Conservation (phyloP, 768 basidiomycete species). For the Postia placenta region DNA sequence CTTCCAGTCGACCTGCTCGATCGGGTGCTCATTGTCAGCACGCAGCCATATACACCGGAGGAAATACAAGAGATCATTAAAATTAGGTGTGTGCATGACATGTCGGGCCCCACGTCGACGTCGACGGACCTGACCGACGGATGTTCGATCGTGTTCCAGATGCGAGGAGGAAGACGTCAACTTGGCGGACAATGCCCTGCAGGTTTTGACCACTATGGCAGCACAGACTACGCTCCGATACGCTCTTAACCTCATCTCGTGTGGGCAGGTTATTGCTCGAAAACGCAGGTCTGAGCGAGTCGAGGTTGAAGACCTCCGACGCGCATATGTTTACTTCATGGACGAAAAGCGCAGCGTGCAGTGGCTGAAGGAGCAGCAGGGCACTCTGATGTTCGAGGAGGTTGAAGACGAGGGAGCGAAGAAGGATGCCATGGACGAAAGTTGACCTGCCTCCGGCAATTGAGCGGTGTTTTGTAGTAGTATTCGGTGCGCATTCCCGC, state of each 20-base stretch:
- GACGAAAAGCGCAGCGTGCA: constrained; percentile 90
- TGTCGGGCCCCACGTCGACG: background rate
- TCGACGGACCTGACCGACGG: background rate
- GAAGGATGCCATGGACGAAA: constrained; percentile 30
- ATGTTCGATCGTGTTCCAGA: constrained; percentile 29
- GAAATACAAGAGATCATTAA: constrained; percentile 90
- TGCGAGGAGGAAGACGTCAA: constrained; percentile 95
- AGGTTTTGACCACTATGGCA: constrained; percentile 86
- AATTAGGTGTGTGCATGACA: constrained; percentile 60
- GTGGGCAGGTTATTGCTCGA: constrained; percentile 78
- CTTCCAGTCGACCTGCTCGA: constrained; percentile 93
- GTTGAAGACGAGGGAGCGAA: constrained; percentile 29
- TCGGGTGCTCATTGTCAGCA: constrained; percentile 93
- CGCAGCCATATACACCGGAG: constrained; percentile 73
- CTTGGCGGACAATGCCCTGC: constrained; percentile 63
- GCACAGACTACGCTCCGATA: constrained; percentile 87
- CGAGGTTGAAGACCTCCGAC: constrained; percentile 77
- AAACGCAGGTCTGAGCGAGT: constrained; percentile 79
- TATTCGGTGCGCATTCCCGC: constrained; percentile 5
- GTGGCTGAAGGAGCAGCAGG: constrained; percentile 85
- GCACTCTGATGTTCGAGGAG: constrained; percentile 69
- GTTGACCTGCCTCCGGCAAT: constrained; percentile 10
- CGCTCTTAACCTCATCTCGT: constrained; percentile 91
- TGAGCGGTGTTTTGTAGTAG: constrained; percentile 4
- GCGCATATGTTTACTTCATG: constrained; percentile 86